These are phyloP conservation scores for Solanum pimpinellifolium DNA, from an alignment of 257 asterid species.

Conservation along the genomic window DNA sequence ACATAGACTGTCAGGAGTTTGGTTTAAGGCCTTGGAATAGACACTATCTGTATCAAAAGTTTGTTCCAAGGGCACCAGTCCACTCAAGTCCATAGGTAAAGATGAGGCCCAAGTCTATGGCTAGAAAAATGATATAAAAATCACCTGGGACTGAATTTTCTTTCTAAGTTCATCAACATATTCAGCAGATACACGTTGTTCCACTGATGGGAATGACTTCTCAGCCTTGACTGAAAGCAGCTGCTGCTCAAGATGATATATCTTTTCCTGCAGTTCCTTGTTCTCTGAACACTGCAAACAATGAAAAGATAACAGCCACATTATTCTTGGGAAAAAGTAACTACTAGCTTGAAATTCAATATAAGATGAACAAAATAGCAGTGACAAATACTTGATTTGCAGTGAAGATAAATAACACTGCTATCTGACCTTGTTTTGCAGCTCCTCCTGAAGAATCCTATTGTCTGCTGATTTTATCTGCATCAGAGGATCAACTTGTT, in stretches of 20 bases:
- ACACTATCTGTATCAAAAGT: background rate
- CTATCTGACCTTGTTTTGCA: slow-evolving; percentile 60
- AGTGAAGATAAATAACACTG: background rate
- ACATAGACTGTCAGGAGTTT: background rate
- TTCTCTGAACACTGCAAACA: slow-evolving; percentile 53
- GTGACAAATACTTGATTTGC: background rate
- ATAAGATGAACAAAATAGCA: background rate
- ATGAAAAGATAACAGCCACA: slow-evolving; percentile 10
- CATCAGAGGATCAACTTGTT: slow-evolving; percentile 20
- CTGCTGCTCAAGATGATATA: slow-evolving; percentile 55
- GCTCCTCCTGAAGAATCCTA: slow-evolving; percentile 87
- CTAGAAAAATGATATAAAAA: background rate
- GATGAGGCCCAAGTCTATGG: background rate
- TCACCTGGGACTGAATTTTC: slow-evolving; percentile 76
- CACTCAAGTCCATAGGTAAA: background rate
- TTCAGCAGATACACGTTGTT: slow-evolving; percentile 40
- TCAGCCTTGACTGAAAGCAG: slow-evolving; percentile 40
- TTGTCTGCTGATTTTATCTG: slow-evolving; percentile 94
- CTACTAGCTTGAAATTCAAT: background rate
- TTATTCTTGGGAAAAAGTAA: background rate
- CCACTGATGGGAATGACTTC: slow-evolving; percentile 24
- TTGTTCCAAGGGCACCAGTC: background rate
- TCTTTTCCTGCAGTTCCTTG: slow-evolving; percentile 57
- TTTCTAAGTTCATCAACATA: slow-evolving; percentile 52
- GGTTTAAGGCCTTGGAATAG: background rate